phyloP scores from a whole-genome alignment of 2,329 filamentous ascomycete species.

The Simplicillium aogashimaense region DNA sequence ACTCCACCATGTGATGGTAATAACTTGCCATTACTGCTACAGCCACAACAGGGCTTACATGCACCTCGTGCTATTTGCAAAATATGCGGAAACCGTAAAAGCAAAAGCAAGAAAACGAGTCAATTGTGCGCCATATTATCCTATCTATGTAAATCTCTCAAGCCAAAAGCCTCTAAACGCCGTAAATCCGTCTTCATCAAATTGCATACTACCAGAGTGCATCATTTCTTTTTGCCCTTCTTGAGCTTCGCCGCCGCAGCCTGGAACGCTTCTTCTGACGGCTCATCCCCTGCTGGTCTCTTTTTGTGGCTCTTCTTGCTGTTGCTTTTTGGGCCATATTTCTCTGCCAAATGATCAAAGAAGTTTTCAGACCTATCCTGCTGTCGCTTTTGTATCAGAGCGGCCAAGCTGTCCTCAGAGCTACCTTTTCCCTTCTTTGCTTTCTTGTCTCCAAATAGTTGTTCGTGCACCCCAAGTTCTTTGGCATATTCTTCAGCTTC shows the following conservation, averaged over 20 bases:
- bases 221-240: constrained; percentile 17
- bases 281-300: constrained; percentile 49
- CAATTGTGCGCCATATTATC: neutral
- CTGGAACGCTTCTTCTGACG: constrained; percentile 52
- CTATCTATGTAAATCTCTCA: too few relatives aligned
- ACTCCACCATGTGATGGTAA: too few relatives aligned
- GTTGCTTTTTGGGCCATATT: constrained; percentile 41
- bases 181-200: too few relatives aligned
- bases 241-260: constrained; percentile 41
- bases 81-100: too few relatives aligned
- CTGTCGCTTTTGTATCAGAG: constrained; percentile 65
- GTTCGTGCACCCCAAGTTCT: constrained; percentile 64
- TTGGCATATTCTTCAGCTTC: constrained; percentile 70
- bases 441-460: constrained; percentile 48
- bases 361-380: constrained; percentile 51
- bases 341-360: constrained; percentile 65
- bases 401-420: constrained; percentile 52
- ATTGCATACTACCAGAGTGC: too few relatives aligned
- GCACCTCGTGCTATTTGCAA: too few relatives aligned
- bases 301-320: constrained; percentile 40
- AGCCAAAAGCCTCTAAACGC: too few relatives aligned
- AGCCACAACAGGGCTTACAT: too few relatives aligned
- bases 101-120: neutral
- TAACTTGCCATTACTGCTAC: too few relatives aligned
- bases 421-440: constrained; percentile 28